phyloP scores from a whole-genome alignment of 805 yeast species.

The Hanseniaspora occidentalis region DNA sequence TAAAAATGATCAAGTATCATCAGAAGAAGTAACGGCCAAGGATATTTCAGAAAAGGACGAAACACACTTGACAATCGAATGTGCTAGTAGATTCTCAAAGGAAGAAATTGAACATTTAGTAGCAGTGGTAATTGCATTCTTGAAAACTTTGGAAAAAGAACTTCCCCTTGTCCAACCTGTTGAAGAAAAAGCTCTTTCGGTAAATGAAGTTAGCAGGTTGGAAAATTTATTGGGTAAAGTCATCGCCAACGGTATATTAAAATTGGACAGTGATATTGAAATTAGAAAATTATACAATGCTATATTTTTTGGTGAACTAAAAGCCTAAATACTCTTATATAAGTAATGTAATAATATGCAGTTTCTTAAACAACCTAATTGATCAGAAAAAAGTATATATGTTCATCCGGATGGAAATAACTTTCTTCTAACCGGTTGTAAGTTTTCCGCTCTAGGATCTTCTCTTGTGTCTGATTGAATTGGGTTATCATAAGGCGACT shows the following conservation, averaged over 20 bases:
- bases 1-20: neutral
- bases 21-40: neutral
- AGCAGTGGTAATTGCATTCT: slow-evolving; percentile 40
- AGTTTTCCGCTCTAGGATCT: neutral
- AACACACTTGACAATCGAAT: too few species aligned
- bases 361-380: neutral
- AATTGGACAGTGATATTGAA: slow-evolving; percentile 34
- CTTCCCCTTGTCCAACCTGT: slow-evolving; percentile 20
- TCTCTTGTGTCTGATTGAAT: neutral
- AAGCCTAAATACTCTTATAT: neutral
- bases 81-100: too few species aligned
- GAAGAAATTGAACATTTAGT: slow-evolving; percentile 38
- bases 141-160: slow-evolving; percentile 33
- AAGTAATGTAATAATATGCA: neutral
- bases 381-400: slow-evolving; percentile 2
- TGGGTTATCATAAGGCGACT: neutral
- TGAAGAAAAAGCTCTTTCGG: slow-evolving; percentile 22
- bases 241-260: slow-evolving; percentile 37
- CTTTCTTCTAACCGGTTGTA: slow-evolving; percentile 4
- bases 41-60: too few species aligned
- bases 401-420: slow-evolving; percentile 4
- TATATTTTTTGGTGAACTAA: slow-evolving; percentile 57
- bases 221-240: slow-evolving; percentile 48
- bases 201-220: too few species aligned
- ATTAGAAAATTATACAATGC: slow-evolving; percentile 36